A percentile compares a stretch with the other conserved stretches of the same genome.
Conservation (phyloP, 139 green algal genomes). For the Yamagishiella unicocca region DNA sequence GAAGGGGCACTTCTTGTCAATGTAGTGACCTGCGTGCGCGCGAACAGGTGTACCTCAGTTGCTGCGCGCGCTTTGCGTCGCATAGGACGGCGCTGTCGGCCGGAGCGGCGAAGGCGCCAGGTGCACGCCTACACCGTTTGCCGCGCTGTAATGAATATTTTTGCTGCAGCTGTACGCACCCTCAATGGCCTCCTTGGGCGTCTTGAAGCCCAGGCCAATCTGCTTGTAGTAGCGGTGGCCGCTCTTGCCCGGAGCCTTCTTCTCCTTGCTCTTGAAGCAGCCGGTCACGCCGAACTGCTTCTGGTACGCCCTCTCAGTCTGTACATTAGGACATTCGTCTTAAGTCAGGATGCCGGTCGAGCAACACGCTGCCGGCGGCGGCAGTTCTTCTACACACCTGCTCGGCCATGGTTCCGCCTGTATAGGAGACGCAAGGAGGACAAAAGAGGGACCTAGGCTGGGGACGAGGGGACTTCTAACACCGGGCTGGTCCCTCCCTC, state of each 20-base stretch:
- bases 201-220: conserved; percentile 99
- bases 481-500: background rate
- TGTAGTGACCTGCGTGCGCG: conserved; percentile 90
- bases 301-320: conserved; percentile 96
- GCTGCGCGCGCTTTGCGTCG: background rate
- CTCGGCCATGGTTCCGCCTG: conserved; percentile 37
- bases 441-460: background rate
- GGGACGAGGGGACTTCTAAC: no score
- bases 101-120: background rate
- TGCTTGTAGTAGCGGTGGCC: conserved; percentile 95
- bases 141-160: background rate
- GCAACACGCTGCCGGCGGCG: conserved; percentile 1
- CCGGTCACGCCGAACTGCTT: conserved; percentile 92
- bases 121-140: background rate
- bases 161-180: conserved; percentile 71
- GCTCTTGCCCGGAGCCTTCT: conserved; percentile 90
- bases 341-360: background rate
- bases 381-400: conserved; percentile 19
- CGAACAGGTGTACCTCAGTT: background rate
- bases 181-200: conserved; percentile 97
- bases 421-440: conserved; percentile 7
- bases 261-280: conserved; percentile 79
- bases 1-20: conserved; percentile 99
- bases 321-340: background rate
- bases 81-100: conserved; percentile 17